Percentiles rank a stretch among this genome's conserved stretches.
These are phyloP conservation scores for Cadophora gregata DNA, from an alignment of 2,329 filamentous ascomycete species.

Conservation along the genomic window DNA sequence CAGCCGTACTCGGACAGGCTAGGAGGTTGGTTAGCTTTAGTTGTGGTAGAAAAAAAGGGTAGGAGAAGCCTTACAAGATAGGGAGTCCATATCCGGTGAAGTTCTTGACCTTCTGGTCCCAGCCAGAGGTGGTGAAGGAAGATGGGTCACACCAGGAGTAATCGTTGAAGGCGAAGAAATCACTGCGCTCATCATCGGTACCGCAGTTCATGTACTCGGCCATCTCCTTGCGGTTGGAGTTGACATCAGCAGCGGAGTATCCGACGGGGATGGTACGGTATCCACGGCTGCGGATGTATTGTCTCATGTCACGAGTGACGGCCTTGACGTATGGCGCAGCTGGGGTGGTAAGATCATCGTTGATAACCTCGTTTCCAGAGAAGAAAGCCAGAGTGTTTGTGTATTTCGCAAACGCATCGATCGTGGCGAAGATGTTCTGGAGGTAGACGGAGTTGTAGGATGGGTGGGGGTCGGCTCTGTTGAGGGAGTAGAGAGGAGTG, in stretches of 20 bases:
- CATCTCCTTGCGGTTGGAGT: slow-evolving; percentile 71
- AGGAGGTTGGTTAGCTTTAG: slow-evolving; percentile 1
- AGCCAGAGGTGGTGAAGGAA: slow-evolving; percentile 64
- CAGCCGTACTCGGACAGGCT: slow-evolving; percentile 89
- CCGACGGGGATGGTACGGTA: slow-evolving; percentile 61
- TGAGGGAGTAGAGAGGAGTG: slow-evolving; percentile 72
- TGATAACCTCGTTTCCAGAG: slow-evolving; percentile 65
- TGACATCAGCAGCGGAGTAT: slow-evolving; percentile 69
- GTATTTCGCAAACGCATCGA: slow-evolving; percentile 71
- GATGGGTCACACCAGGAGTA: slow-evolving; percentile 71
- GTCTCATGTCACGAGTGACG: slow-evolving; percentile 61
- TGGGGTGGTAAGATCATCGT: slow-evolving; percentile 56
- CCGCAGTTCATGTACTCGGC: slow-evolving; percentile 78
- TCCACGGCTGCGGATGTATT: slow-evolving; percentile 55
- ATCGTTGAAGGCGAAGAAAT: slow-evolving; percentile 72
- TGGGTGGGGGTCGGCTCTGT: slow-evolving; percentile 60
- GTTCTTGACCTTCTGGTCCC: slow-evolving; percentile 71
- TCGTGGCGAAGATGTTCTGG: slow-evolving; percentile 73
- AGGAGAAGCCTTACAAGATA: slow-evolving; percentile 48
- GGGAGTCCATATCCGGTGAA: slow-evolving; percentile 72
- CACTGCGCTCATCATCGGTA: slow-evolving; percentile 66
- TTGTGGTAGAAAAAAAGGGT: neutral
- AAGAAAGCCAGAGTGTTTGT: slow-evolving; percentile 71
- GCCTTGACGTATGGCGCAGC: slow-evolving; percentile 64
- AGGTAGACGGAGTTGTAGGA: slow-evolving; percentile 76